Conservation (phyloP, 441 rosid genomes). For the Eruca vesicaria region DNA sequence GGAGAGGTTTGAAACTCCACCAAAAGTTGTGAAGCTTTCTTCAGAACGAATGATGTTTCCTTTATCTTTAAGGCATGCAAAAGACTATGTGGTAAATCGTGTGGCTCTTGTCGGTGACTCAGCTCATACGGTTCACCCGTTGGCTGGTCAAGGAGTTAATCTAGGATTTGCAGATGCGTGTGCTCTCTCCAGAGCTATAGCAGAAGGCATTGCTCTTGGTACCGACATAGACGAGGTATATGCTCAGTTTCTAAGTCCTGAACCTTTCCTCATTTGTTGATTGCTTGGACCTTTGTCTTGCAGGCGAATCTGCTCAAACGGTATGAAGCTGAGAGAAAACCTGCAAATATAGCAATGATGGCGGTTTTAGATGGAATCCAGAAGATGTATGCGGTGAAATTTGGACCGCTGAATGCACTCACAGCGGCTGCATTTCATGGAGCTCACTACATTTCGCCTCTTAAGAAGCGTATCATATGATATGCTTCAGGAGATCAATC, state of each 20-base stretch:
- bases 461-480: conserved; percentile 72
- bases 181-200: conserved; percentile 68
- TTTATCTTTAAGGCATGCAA: conserved; percentile 78
- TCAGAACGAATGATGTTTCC: conserved; percentile 91
- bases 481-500: conserved; percentile 80
- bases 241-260: conserved; percentile 27
- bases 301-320: conserved; percentile 62
- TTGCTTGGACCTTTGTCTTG: conserved; percentile 4
- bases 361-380: conserved; percentile 89
- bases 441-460: conserved; percentile 77
- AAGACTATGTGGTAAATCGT: conserved; percentile 60
- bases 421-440: conserved; percentile 89
- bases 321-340: conserved; percentile 87
- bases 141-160: conserved; percentile 98
- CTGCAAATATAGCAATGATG: conserved; percentile 83
- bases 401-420: conserved; percentile 75
- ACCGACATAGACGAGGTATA: conserved; percentile 83
- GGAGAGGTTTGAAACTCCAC: conserved; percentile 79
- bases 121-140: conserved; percentile 91
- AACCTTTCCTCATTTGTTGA: conserved; percentile 21
- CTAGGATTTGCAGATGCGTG: conserved; percentile 89
- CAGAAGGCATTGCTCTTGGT: conserved; percentile 86
- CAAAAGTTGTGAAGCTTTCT: conserved; percentile 72
- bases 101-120: conserved; percentile 92
- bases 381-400: conserved; percentile 78